A percentile compares a stretch with the other conserved stretches of the same genome.
phyloP scores from a whole-genome alignment of 1,284 basidiomycete genomes.

The Rhodotorula sp. region DNA sequence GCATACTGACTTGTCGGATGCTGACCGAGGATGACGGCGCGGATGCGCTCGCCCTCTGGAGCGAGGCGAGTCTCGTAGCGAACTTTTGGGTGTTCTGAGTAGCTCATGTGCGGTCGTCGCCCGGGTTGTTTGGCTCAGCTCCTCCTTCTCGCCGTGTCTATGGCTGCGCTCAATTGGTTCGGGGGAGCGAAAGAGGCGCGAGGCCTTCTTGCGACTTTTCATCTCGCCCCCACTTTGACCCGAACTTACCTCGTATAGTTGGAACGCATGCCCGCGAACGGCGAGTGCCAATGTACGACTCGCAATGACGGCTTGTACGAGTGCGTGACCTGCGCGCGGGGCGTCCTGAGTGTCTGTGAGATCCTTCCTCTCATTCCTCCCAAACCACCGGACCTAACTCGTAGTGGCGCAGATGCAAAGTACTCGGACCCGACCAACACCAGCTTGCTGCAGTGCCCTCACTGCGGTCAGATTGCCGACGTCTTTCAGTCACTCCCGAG shows the following conservation, averaged over 20 bases:
- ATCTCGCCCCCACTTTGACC: not conserved
- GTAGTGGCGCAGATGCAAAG: slow-evolving; percentile 15
- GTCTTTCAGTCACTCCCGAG: slow-evolving; percentile 14
- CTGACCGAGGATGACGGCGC: slow-evolving; percentile 24
- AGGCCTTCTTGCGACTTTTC: too few species aligned
- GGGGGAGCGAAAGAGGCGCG: too few species aligned
- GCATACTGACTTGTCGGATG: slow-evolving; percentile 12
- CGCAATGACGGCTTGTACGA: slow-evolving; percentile 1
- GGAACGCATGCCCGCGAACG: not conserved
- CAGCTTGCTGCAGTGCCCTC: slow-evolving; percentile 15
- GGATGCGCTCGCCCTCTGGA: not conserved
- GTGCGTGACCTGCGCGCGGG: slow-evolving; percentile 19
- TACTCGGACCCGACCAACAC: slow-evolving; percentile 33
- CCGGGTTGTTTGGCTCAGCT: too few species aligned
- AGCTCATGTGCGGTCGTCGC: not conserved
- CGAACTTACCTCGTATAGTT: not conserved
- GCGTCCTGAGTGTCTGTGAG: slow-evolving; percentile 18
- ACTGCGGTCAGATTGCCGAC: slow-evolving; percentile 16
- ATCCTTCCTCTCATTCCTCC: not conserved
- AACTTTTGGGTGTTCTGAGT: not conserved
- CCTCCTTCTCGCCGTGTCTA: too few species aligned
- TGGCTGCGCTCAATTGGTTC: too few species aligned
- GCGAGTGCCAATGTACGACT: not conserved
- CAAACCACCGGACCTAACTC: too few species aligned
- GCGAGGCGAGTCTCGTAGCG: not conserved